Base-by-base conservation (phyloP, 129 eudicot genomes). In the Ambrosia trifida region DNA sequence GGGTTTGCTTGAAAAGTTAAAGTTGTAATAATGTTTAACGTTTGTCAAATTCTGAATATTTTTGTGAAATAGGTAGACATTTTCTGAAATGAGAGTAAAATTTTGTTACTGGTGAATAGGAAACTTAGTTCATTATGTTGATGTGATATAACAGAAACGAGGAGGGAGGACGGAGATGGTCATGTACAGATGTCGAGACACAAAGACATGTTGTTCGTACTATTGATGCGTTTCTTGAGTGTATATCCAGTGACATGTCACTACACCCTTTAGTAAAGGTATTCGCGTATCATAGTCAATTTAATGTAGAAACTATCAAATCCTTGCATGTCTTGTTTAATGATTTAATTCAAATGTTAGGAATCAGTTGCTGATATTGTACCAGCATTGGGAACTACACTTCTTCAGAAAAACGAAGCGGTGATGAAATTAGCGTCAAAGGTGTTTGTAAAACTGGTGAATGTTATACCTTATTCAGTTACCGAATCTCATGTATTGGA, bases 181-280 rank as follows among this genome's bases (percentile, higher is more conserved):
- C 74, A 17, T 81, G 89, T 78, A 68, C 85, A 32, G 98, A 89
- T 69, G 81, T 83, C 54, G 98, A 89, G 83, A 83, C 87, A 66
- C 98, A 92, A 17, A 89, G 85, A 57, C 85, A 77, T 31, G 89
- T 89, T 13, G 68, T 92, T 73, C 98, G 96, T 7, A 81, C 98
- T 9, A 74, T 83, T 58, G 90, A 89, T 70, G 89, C 91, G 18
- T 92, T 89, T 88, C 88, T 92, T 66, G 98, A 86, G 71, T 87
- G 86, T 68, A 73, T 92, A 67, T 74, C 89, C 0, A 80, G 68
- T 62, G 95, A 92, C 73, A 72, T 87, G 16, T 76, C 77, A 50
- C 85, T 81, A 2, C 84, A 84, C 77, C 86, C 89, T 44, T 78
- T 92, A 74, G 89, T 92, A 41, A 92, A 92, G 98, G 98, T 92